These are phyloP conservation scores for Epichloe sp. DNA, from an alignment of 2,329 filamentous ascomycete species.

Conservation along the genomic window DNA sequence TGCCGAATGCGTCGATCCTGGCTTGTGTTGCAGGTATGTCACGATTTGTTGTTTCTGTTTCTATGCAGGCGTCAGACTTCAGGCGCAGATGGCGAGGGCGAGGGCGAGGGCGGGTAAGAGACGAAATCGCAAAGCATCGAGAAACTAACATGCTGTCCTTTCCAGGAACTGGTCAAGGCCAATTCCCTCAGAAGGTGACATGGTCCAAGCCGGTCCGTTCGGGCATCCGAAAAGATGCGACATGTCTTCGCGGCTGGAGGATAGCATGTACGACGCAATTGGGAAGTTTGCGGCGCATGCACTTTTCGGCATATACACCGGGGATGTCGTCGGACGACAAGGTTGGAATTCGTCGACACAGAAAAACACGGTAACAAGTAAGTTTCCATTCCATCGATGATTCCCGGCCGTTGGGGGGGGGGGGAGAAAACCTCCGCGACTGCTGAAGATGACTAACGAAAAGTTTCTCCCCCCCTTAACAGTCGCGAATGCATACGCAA, in stretches of 20 bases:
- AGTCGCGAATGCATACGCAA: neutral
- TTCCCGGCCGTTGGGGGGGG: too few species aligned
- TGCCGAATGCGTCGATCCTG: conserved; percentile 10
- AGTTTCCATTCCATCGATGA: neutral
- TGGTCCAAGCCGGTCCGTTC: neutral
- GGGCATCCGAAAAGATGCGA: neutral
- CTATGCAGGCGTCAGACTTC: neutral
- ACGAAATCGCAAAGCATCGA: too few species aligned
- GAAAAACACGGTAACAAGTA: conserved; percentile 12
- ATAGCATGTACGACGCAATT: conserved; percentile 1
- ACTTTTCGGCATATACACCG: neutral
- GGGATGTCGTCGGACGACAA: neutral
- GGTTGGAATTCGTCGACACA: neutral
- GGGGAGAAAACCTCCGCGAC: neutral
- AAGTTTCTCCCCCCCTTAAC: too few species aligned
- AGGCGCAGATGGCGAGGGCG: too few species aligned
- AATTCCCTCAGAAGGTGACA: neutral
- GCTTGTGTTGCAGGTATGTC: conserved; percentile 7
- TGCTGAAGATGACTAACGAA: neutral
- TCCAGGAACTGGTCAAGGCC: neutral
- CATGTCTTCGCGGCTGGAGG: neutral
- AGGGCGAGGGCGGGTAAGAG: too few species aligned
- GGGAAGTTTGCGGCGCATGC: neutral
- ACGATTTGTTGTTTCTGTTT: neutral
- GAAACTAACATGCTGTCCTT: too few species aligned